Evolutionary conservation across 192 early-diverging fungal species (phyloP).

Genomic region (Mortierella claussenii): DNA sequence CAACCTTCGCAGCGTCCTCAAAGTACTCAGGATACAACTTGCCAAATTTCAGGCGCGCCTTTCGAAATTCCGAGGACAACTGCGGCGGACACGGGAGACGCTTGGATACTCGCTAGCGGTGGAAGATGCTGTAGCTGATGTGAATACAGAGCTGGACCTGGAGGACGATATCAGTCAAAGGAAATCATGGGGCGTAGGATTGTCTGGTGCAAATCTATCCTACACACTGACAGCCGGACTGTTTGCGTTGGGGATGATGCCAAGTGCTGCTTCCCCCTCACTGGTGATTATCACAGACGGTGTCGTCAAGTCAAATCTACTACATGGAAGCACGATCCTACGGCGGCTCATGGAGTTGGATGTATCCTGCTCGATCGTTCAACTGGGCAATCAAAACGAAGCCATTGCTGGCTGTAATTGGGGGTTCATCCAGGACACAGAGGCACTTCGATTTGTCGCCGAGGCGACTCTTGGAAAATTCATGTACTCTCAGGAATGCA

Average conservation of each 20-base stretch:
- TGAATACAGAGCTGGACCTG: slow-evolving; percentile 47
- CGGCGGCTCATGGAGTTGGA: slow-evolving; percentile 70
- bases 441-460: slow-evolving; percentile 75
- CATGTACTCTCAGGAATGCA: slow-evolving; percentile 76
- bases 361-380: slow-evolving; percentile 75
- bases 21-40: slow-evolving; percentile 51
- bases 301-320: slow-evolving; percentile 77
- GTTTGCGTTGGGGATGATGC: slow-evolving; percentile 59
- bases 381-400: slow-evolving; percentile 73
- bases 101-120: slow-evolving; percentile 59
- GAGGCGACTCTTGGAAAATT: slow-evolving; percentile 75
- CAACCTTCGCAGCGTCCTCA: slow-evolving; percentile 54
- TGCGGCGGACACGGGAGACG: slow-evolving; percentile 50
- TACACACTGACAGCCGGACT: slow-evolving; percentile 68
- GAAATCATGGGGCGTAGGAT: slow-evolving; percentile 67
- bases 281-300: slow-evolving; percentile 79
- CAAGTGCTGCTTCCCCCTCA: slow-evolving; percentile 54
- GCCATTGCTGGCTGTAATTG: slow-evolving; percentile 77
- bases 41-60: slow-evolving; percentile 55
- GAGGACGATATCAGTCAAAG: slow-evolving; percentile 43
- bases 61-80: slow-evolving; percentile 55
- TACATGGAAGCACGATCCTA: slow-evolving; percentile 66
- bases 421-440: slow-evolving; percentile 82
- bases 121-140: slow-evolving; percentile 46
- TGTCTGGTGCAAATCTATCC: slow-evolving; percentile 64